Base-by-base conservation (phyloP, 345 rosid species). In the Luvunga scandens region DNA sequence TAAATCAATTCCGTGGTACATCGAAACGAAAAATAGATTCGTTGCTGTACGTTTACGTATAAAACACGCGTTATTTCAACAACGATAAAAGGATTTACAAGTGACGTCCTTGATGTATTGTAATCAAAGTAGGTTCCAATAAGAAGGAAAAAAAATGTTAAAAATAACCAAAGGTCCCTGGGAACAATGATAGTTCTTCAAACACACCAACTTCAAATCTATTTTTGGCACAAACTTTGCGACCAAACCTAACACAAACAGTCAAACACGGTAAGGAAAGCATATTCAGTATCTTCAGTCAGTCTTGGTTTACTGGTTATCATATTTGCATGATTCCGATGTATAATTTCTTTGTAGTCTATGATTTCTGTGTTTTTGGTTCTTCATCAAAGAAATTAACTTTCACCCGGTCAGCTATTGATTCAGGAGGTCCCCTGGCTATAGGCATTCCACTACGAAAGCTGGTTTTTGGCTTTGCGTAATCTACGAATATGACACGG, bases 391-490 rank as follows among this genome's bases (percentile, higher is more conserved):
- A 66, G 79, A 16, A 53, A 66, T 73, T 53, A 31, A 31, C 34
- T 38, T 2, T 69, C 16, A 70, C 73, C 50, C 33, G 18, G 24
- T 70, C 75, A 34, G 69, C 9, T 18, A 31, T 69, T 62, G 85
- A 82, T 73, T 84, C 82, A 31, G 98, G 98, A 68, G 97, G 93
- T 79, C 98, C 98, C 79, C 97, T 90, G 30, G 96, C 98, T 62
- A 92, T 89, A 27, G 90, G 94, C 77, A 84, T 75, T 77, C 89
- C 90, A 28, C 81, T 82, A 28, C 79, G 80, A 53, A 28, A 64
- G n/a, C 57, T 74, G 57, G 75, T 33, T 70, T 78, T 87, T n/a
- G 87, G 86, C 85, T 90, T 93, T 22, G 98, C 99, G 63, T 85
- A 88, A 77, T 89, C 92, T 84, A 93, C 98, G 64, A 72, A 89